Percentiles rank a stretch among this genome's conserved stretches.
These are phyloP conservation scores for Trypanosoma melophagium DNA, from an alignment of 208 protist species.

Conservation along the genomic window DNA sequence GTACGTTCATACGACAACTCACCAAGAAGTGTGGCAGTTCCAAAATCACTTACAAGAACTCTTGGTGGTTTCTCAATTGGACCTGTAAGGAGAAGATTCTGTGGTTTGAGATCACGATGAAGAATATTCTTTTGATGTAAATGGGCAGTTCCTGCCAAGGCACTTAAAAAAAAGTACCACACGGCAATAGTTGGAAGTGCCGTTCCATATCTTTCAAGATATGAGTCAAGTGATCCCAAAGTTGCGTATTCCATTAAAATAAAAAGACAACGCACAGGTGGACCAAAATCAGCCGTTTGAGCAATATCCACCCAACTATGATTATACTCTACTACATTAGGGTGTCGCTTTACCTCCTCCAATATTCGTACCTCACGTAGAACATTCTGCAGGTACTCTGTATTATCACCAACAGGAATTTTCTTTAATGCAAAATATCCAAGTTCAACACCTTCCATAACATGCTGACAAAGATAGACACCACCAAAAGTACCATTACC, in stretches of 20 bases:
- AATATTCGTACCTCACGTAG: slow-evolving; percentile 84
- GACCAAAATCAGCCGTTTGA: slow-evolving; percentile 85
- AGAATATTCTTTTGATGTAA: slow-evolving; percentile 85
- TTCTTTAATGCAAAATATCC: slow-evolving; percentile 91
- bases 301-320: slow-evolving; percentile 89
- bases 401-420: slow-evolving; percentile 85
- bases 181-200: slow-evolving; percentile 78
- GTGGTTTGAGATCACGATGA: slow-evolving; percentile 88
- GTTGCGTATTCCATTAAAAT: slow-evolving; percentile 92
- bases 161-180: slow-evolving; percentile 90
- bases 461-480: slow-evolving; percentile 86
- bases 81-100: slow-evolving; percentile 82
- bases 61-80: slow-evolving; percentile 50
- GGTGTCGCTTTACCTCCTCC: slow-evolving; percentile 79
- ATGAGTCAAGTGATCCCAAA: slow-evolving; percentile 79
- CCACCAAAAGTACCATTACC: slow-evolving; percentile 84
- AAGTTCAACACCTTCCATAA: slow-evolving; percentile 76
- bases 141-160: slow-evolving; percentile 72
- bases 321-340: slow-evolving; percentile 90
- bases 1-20: slow-evolving; percentile 70
- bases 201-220: slow-evolving; percentile 67
- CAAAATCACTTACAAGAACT: slow-evolving; percentile 88
- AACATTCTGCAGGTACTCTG: slow-evolving; percentile 74
- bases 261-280: slow-evolving; percentile 86
- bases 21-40: slow-evolving; percentile 68